Conservation (phyloP, 225 moss, liverwort and hornwort species). For the Anthoceros angustus region DNA sequence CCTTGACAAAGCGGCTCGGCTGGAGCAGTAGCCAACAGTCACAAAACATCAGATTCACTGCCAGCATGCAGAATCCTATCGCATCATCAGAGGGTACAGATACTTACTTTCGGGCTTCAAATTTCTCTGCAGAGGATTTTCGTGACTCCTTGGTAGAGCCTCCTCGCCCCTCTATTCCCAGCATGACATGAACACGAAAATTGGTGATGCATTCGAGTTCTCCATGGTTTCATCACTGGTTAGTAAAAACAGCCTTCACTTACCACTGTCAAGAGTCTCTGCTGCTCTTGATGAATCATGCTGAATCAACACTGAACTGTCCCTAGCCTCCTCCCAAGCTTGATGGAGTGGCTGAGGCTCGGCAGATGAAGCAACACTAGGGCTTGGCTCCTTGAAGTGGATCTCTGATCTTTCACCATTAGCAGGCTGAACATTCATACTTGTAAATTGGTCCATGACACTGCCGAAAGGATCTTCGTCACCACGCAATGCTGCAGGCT, state of each 20-base stretch:
- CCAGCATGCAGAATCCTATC: not conserved
- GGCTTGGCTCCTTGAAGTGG: not conserved
- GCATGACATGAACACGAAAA: too few relatives aligned
- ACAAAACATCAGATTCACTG: not conserved
- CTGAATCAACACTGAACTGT: too few relatives aligned
- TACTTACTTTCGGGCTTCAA: not conserved
- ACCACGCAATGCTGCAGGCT: not conserved
- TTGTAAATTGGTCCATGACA: not conserved
- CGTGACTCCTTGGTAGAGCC: not conserved
- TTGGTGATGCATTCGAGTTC: too few relatives aligned
- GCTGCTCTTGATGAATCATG: too few relatives aligned
- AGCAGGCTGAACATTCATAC: not conserved
- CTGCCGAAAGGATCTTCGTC: not conserved
- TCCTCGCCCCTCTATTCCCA: not conserved
- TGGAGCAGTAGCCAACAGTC: constrained; percentile 17
- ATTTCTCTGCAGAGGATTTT: not conserved
- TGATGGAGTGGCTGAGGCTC: not conserved
- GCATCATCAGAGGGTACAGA: not conserved
- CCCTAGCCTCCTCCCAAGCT: not conserved
- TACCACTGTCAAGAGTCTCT: too few relatives aligned
- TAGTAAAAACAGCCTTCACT: too few relatives aligned
- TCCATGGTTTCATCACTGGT: too few relatives aligned
- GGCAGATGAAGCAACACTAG: not conserved
- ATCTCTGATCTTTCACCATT: not conserved
- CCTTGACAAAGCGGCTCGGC: constrained; percentile 48